Evolutionary conservation across 345 rosid species (phyloP).

Genomic region (Noccaea bulbosa): DNA sequence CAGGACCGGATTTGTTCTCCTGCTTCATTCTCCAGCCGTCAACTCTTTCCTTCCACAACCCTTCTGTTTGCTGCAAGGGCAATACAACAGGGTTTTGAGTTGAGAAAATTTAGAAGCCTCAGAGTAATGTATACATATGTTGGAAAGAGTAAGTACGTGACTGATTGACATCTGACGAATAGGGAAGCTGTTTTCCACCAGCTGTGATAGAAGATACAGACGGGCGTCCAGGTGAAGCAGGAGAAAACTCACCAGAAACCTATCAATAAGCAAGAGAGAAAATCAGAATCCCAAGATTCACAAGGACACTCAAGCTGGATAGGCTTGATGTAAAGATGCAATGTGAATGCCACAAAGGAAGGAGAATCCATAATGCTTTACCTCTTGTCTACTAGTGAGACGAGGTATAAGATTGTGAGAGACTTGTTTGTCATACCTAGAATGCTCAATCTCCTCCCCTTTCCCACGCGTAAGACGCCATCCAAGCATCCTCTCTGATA

Average conservation of each 20-base stretch:
- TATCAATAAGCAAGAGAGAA: constrained; percentile 34
- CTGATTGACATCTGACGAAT: constrained; percentile 44
- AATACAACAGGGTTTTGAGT: constrained; percentile 11
- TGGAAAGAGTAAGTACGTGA: too few species aligned
- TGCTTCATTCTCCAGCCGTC: constrained; percentile 99
- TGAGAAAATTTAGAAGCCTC: too few species aligned
- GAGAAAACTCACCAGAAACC: constrained; percentile 96
- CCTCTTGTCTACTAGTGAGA: constrained; percentile 88
- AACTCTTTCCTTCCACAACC: constrained; percentile 82
- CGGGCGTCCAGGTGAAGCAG: constrained; percentile 90
- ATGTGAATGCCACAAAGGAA: background rate
- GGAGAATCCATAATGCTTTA: constrained; percentile 29
- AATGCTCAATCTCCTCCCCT: constrained; percentile 67
- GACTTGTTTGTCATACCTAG: constrained; percentile 82
- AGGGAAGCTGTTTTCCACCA: constrained; percentile 68
- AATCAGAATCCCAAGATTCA: constrained; percentile 34
- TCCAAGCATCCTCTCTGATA: constrained; percentile 80
- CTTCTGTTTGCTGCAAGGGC: constrained; percentile 61
- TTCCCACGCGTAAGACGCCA: constrained; percentile 83
- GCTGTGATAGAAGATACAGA: constrained; percentile 83
- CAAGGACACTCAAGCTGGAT: too few species aligned
- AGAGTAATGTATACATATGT: too few species aligned
- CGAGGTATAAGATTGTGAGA: constrained; percentile 79
- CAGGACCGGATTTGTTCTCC: constrained; percentile 86
- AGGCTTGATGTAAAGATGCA: too few species aligned